phyloP scores from a whole-genome alignment of 805 yeast genomes.

The Cyberlindnera mississippiensis region DNA sequence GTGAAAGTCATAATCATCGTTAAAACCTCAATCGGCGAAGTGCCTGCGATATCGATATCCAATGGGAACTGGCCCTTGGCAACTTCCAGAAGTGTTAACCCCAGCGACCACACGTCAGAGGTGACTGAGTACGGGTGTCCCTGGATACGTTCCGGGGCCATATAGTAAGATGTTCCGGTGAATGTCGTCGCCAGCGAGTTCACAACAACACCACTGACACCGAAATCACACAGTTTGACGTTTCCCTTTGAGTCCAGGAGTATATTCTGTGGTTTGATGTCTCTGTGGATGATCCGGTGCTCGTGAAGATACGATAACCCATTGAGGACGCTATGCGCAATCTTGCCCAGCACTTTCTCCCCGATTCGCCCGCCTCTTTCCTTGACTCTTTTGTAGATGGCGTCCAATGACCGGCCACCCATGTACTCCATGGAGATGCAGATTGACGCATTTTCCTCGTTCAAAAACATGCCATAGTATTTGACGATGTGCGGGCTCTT shows the following conservation, averaged over 20 bases:
- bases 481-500: slow-evolving; percentile 80
- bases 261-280: slow-evolving; percentile 94
- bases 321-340: slow-evolving; percentile 78
- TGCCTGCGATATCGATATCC: slow-evolving; percentile 30
- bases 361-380: slow-evolving; percentile 81
- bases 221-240: slow-evolving; percentile 93
- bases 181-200: slow-evolving; percentile 93
- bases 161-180: slow-evolving; percentile 95
- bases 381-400: slow-evolving; percentile 77
- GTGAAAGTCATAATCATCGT: slow-evolving; percentile 77
- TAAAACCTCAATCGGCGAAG: slow-evolving; percentile 85
- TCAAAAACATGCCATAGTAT: slow-evolving; percentile 88
- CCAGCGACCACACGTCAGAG: slow-evolving; percentile 95
- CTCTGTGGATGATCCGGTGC: slow-evolving; percentile 87
- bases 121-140: slow-evolving; percentile 95
- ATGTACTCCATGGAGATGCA: slow-evolving; percentile 97
- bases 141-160: slow-evolving; percentile 98
- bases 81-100: slow-evolving; percentile 86
- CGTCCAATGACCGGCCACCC: slow-evolving; percentile 90
- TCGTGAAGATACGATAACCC: slow-evolving; percentile 89
- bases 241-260: slow-evolving; percentile 71
- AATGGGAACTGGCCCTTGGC: slow-evolving; percentile 92
- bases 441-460: slow-evolving; percentile 71
- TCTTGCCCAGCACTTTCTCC: slow-evolving; percentile 87
- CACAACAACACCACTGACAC: slow-evolving; percentile 96